Base-by-base conservation (phyloP, 2,329 filamentous ascomycete genomes). In the Chrysoporthe cubensis region DNA sequence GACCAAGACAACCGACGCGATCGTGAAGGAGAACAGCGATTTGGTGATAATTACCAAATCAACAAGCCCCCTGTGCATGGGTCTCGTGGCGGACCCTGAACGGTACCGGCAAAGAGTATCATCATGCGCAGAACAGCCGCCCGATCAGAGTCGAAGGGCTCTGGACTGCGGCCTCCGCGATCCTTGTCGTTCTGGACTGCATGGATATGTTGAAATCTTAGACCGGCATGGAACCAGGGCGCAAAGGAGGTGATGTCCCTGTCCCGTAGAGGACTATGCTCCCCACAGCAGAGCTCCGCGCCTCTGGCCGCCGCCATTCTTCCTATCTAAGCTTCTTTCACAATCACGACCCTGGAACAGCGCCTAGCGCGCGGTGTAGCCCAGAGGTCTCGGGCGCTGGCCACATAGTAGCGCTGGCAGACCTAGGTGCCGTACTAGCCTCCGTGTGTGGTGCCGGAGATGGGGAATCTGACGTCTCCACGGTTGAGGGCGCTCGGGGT, bases 141-240 rank as follows among this genome's bases (percentile, higher is more conserved):
- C 48, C 46, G 62, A 46, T 57, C 42, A 44, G 14, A 44, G 37
- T 16, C 26, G 40, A 57, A 14, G 13, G 32, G 37, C 21, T 37
- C 32, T 66, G 46, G 57, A 62, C 56, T 54, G 46, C 34, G n/a
- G 42, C 40, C 40, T 60, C 37, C 42, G 40, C 57, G n/a, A 68
- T 48, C 66, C 66, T 65, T 52, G 66, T 59, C 63, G 18, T 58
- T 43, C 46, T 52, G n/a, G n/a, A 40, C 16, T 65, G 65, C 67
- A 66, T 67, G 64, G 67, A 62, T 56, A 77, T 72, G 9, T 82
- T 75, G 16, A 72, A 78, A 67, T 73, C 77, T 9, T 66, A 79
- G 56, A 78, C 76, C 64, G 68, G 76, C 87, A 77, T 82, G 74
- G 52, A 83, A 83, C 56, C 56, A 67, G 50, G 64, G 46, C 59